A percentile compares a stretch with the other conserved stretches of the same genome.
Evolutionary conservation across 2,329 filamentous ascomycete genomes (phyloP).

Genomic region (Metarhizium brunneum): DNA sequence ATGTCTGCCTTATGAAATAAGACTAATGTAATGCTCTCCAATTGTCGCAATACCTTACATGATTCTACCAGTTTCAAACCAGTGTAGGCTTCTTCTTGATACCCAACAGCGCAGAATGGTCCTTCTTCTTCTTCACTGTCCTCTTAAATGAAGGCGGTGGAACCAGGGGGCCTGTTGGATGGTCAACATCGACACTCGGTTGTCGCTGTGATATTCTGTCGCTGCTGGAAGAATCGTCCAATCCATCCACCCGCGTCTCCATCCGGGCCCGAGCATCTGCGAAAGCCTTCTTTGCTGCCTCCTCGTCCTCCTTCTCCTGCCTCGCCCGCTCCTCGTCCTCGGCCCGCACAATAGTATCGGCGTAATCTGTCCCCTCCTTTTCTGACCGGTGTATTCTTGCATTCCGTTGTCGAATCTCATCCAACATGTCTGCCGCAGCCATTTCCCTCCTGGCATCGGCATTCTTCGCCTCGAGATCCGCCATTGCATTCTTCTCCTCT

Average conservation of each 20-base stretch:
- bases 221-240: neutral
- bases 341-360: slow-evolving; percentile 41
- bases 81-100: slow-evolving; percentile 75
- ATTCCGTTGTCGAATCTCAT: slow-evolving; percentile 89
- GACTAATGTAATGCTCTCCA: neutral
- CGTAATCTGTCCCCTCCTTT: slow-evolving; percentile 55
- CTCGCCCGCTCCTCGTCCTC: slow-evolving; percentile 52
- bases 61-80: slow-evolving; percentile 26
- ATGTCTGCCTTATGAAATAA: neutral
- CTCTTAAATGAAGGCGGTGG: slow-evolving; percentile 55
- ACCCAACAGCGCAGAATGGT: slow-evolving; percentile 62
- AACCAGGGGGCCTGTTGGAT: slow-evolving; percentile 12
- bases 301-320: slow-evolving; percentile 74
- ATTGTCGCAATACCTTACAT: neutral
- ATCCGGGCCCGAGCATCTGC: slow-evolving; percentile 47
- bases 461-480: slow-evolving; percentile 88
- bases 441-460: slow-evolving; percentile 89
- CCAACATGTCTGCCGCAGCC: slow-evolving; percentile 89
- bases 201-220: neutral
- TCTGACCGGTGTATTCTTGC: slow-evolving; percentile 73
- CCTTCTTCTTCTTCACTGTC: slow-evolving; percentile 79
- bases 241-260: slow-evolving; percentile 20
- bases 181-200: slow-evolving; percentile 10
- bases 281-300: slow-evolving; percentile 73
- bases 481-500: slow-evolving; percentile 84